Percentiles rank a stretch among this genome's conserved stretches.
phyloP scores from a whole-genome alignment of 2,329 filamentous ascomycete species.

The Penicillium sp. region DNA sequence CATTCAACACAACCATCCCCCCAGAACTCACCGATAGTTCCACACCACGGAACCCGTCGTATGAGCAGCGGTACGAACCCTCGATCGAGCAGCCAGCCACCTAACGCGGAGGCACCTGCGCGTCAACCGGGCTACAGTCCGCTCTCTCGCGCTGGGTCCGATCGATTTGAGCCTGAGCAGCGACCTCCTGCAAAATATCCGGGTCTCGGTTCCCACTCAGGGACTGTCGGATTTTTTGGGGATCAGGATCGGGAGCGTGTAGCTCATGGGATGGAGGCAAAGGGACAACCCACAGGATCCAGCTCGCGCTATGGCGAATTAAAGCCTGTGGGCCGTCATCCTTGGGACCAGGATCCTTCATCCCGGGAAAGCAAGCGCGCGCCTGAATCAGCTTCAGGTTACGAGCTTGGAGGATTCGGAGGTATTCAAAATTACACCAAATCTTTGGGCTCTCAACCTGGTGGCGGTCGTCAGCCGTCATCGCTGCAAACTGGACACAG shows the following conservation, averaged over 20 bases:
- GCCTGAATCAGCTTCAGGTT: slow-evolving; percentile 31
- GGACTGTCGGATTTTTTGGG: slow-evolving; percentile 32
- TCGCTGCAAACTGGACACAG: slow-evolving; percentile 36
- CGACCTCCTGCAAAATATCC: slow-evolving; percentile 31
- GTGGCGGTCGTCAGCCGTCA: slow-evolving; percentile 32
- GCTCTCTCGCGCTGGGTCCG: slow-evolving; percentile 29
- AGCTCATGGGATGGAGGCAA: slow-evolving; percentile 32
- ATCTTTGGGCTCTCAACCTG: slow-evolving; percentile 40
- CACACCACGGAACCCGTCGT: slow-evolving; percentile 39
- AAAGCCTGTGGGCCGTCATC: slow-evolving; percentile 30
- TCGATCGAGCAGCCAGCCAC: slow-evolving; percentile 44
- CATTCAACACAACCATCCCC: slow-evolving; percentile 36
- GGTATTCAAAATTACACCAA: slow-evolving; percentile 45
- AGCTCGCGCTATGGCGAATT: slow-evolving; percentile 34
- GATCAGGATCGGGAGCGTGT: slow-evolving; percentile 30
- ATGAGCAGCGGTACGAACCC: slow-evolving; percentile 45
- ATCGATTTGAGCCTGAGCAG: slow-evolving; percentile 25
- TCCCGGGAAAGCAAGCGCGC: slow-evolving; percentile 40
- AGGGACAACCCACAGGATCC: slow-evolving; percentile 24
- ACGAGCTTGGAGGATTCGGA: slow-evolving; percentile 43
- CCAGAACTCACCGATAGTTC: slow-evolving; percentile 35
- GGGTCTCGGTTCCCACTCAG: slow-evolving; percentile 27
- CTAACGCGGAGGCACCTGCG: slow-evolving; percentile 34
- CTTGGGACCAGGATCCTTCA: slow-evolving; percentile 39
- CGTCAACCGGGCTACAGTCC: slow-evolving; percentile 39